Conservation (phyloP, 495 filamentous ascomycete species). For the Podospora didyma region DNA sequence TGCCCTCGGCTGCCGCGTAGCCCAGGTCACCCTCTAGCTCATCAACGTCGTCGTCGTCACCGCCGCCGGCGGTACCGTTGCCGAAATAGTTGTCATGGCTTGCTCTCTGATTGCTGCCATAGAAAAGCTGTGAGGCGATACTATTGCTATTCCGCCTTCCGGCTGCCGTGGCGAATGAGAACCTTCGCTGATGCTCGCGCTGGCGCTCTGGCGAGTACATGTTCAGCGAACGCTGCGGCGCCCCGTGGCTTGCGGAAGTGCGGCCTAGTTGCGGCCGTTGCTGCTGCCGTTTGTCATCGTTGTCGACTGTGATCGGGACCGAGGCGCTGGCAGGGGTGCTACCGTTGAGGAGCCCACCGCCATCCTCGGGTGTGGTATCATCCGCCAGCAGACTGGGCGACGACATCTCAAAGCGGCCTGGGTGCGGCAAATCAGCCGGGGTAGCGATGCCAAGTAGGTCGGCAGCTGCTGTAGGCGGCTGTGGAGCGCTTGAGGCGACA, state of each 20-base stretch:
- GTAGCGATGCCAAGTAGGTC: slow-evolving; percentile 72
- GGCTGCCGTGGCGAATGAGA: slow-evolving; percentile 36
- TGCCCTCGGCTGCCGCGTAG: slow-evolving; percentile 88
- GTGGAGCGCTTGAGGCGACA: slow-evolving; percentile 52
- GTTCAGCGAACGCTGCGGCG: slow-evolving; percentile 31
- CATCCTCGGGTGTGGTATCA: background rate
- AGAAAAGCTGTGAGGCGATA: slow-evolving; percentile 38
- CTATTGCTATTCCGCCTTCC: slow-evolving; percentile 33
- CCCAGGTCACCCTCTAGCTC: slow-evolving; percentile 80
- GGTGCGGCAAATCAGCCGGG: slow-evolving; percentile 67
- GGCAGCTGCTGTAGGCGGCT: slow-evolving; percentile 40
- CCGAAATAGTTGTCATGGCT: slow-evolving; percentile 6
- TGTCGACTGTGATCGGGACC: background rate
- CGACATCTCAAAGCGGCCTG: slow-evolving; percentile 79
- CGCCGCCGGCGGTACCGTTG: slow-evolving; percentile 41
- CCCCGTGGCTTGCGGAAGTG: slow-evolving; percentile 26
- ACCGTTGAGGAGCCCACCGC: slow-evolving; percentile 5
- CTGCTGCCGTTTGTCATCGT: slow-evolving; percentile 12
- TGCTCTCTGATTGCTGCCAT: too few species aligned
- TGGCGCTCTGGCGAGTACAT: slow-evolving; percentile 41
- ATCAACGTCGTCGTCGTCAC: slow-evolving; percentile 62
- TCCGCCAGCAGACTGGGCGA: background rate
- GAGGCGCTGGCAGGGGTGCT: background rate
- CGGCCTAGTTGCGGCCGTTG: slow-evolving; percentile 10
- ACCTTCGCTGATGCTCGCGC: slow-evolving; percentile 31